Base-by-base conservation (phyloP, 371 early-diverging fungal species). In the Mortierella sp. region DNA sequence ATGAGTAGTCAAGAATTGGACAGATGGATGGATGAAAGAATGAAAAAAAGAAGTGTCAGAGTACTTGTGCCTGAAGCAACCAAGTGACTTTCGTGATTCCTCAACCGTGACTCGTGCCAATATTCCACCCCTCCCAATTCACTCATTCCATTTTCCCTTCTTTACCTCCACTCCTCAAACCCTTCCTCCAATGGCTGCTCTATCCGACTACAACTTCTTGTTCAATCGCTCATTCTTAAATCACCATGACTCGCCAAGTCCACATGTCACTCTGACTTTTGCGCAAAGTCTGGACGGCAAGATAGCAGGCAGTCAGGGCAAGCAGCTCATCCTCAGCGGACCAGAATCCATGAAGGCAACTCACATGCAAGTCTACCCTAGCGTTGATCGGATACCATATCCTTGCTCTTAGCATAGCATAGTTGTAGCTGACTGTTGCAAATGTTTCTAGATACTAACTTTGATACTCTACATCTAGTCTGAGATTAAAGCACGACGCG, bases 261-360 rank as follows among this genome's bases (percentile, higher is more conserved):
- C 90, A 4, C 82, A 76, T 47, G 86, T 95, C 10, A 95, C 96
- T 3, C 83, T 97, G 63, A 95, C 96, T 4, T 96, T 87, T 84
- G 97, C 97, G 2, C 97, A 97, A 84, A 94, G 96, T 69, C 84
- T 97, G 45, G 97, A 97, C 84, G 96, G 95, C 24, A 94, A 90
- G 74, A 96, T 97, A 21, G 89, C 93, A 2, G 86, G 85, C 7
- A 81, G 63, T 7, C 74, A 83, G 7, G 89, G 90, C 9, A 87
- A 87, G 61, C 94, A 91, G 70, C 70, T 97, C 5, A 62, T 87
- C 22, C 83, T 98, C 32, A 95, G 95, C 68, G 90, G 94, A 19
- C 76, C 86, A 21, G 92, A 93, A 77, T 94, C 96, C 28, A 87
- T 95, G 90, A 86, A 87, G 36, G 89, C 96, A 85, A 95, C 95